A percentile compares a stretch with the other conserved stretches of the same genome.
phyloP scores from a whole-genome alignment of 2,329 filamentous ascomycete genomes.

The Fusarium pilosicola region DNA sequence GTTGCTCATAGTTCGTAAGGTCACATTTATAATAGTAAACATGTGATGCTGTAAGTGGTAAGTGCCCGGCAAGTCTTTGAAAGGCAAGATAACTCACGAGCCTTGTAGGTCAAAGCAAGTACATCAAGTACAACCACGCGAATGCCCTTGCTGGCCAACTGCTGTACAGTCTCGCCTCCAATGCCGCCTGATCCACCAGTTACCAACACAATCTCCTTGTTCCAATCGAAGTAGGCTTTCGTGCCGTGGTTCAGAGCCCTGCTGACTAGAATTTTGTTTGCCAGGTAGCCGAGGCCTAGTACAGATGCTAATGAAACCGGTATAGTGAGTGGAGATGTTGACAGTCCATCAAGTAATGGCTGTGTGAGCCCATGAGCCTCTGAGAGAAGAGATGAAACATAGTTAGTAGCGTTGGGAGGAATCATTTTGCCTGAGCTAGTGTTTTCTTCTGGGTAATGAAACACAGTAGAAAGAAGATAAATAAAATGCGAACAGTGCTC shows the following conservation, averaged over 20 bases:
- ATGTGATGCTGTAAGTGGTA: fast-evolving
- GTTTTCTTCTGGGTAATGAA: fast-evolving
- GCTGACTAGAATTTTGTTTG: not conserved
- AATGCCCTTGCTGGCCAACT: not conserved
- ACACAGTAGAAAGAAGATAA: fast-evolving
- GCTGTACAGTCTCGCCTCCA: not conserved
- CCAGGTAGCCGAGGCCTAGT: not conserved
- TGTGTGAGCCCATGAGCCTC: not conserved
- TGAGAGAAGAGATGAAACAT: not conserved
- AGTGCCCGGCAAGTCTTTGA: fast-evolving
- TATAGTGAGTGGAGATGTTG: not conserved
- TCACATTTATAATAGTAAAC: not conserved
- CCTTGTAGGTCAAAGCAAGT: not conserved
- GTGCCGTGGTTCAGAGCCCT: not conserved
- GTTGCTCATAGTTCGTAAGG: not conserved
- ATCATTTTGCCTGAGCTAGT: not conserved
- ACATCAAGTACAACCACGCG: not conserved
- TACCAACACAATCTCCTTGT: not conserved
- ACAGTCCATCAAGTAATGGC: not conserved
- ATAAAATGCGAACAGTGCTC: not conserved
- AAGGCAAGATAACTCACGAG: not conserved
- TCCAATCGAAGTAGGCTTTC: not conserved
- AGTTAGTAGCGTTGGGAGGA: not conserved
- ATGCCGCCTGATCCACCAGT: not conserved
- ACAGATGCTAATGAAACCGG: not conserved